Evolutionary conservation across 106 monocot species (phyloP).

Genomic region (Posidonia australis): DNA sequence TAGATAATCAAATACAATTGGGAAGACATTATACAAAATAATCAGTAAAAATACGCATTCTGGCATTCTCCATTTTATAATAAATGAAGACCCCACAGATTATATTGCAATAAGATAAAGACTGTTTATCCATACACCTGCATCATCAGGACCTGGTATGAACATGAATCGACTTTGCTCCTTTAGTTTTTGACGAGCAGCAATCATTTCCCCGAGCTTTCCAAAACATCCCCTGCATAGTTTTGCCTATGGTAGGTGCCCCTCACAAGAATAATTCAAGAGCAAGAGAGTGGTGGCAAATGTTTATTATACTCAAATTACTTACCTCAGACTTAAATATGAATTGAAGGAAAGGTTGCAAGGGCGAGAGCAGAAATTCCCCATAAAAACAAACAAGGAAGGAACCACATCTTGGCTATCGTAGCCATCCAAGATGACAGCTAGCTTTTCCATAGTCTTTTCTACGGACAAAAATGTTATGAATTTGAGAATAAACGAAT

Average conservation of each 20-base stretch:
- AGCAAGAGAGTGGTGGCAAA: neutral
- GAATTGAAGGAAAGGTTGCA: slow-evolving; percentile 90
- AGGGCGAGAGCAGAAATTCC: slow-evolving; percentile 84
- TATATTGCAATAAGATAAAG: neutral
- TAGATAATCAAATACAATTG: too few species aligned
- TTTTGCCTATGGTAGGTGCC: neutral
- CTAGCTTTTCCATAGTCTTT: slow-evolving; percentile 84
- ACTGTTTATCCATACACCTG: slow-evolving; percentile 32
- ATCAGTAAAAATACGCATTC: neutral
- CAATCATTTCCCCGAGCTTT: slow-evolving; percentile 89
- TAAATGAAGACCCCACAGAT: neutral
- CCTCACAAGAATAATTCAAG: neutral
- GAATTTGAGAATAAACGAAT: neutral
- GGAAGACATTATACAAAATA: neutral
- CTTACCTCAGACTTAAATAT: slow-evolving; percentile 64
- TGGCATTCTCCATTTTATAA: too few species aligned
- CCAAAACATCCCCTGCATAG: slow-evolving; percentile 54
- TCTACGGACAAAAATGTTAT: slow-evolving; percentile 27
- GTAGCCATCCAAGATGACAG: slow-evolving; percentile 79
- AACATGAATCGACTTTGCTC: slow-evolving; percentile 88
- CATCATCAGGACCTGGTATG: slow-evolving; percentile 93
- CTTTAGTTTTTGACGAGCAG: slow-evolving; percentile 49
- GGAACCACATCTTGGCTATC: slow-evolving; percentile 87
- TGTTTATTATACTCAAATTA: neutral
- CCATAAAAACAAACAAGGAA: slow-evolving; percentile 95